phyloP scores from a whole-genome alignment of 495 filamentous ascomycete genomes.

The Penicillium turbatum region DNA sequence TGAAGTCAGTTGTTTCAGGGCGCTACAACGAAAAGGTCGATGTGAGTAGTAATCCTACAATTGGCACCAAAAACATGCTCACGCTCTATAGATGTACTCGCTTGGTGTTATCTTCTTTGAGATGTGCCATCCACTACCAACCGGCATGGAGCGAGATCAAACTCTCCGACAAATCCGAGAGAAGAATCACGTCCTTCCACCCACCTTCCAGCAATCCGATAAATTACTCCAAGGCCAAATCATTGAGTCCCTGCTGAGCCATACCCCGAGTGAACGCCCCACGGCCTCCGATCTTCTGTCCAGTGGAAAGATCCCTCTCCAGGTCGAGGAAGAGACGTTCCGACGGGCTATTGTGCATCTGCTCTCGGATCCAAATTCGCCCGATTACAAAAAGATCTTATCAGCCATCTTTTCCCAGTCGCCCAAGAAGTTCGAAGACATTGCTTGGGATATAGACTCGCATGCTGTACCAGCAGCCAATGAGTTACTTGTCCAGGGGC shows the following conservation, averaged over 20 bases:
- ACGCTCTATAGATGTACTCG: constrained; percentile 75
- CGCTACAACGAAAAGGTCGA: constrained; percentile 92
- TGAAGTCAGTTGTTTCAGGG: constrained; percentile 64
- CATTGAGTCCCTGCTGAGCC: constrained; percentile 73
- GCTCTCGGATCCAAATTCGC: constrained; percentile 70
- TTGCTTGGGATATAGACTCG: constrained; percentile 76
- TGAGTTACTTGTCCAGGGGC: constrained; percentile 65
- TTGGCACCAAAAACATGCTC: constrained; percentile 3
- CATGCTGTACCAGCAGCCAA: constrained; percentile 51
- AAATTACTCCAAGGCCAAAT: constrained; percentile 71
- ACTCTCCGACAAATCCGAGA: constrained; percentile 68
- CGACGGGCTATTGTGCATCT: constrained; percentile 74
- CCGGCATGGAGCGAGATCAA: constrained; percentile 83
- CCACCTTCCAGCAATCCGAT: constrained; percentile 69
- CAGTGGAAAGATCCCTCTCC: constrained; percentile 81
- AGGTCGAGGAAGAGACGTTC: constrained; percentile 89
- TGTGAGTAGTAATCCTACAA: constrained; percentile 44
- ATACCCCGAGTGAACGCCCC: constrained; percentile 75
- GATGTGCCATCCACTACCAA: constrained; percentile 80
- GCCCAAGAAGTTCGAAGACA: constrained; percentile 72
- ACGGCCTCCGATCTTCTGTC: constrained; percentile 80
- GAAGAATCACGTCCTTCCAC: constrained; percentile 62
- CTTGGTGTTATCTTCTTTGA: constrained; percentile 97
- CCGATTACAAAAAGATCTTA: constrained; percentile 86
- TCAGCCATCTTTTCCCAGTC: constrained; percentile 73